Evolutionary conservation across 208 protist genomes (phyloP), one percentile per base, ranked within the genome.

Genomic region (Trypanosoma avium): DNA sequence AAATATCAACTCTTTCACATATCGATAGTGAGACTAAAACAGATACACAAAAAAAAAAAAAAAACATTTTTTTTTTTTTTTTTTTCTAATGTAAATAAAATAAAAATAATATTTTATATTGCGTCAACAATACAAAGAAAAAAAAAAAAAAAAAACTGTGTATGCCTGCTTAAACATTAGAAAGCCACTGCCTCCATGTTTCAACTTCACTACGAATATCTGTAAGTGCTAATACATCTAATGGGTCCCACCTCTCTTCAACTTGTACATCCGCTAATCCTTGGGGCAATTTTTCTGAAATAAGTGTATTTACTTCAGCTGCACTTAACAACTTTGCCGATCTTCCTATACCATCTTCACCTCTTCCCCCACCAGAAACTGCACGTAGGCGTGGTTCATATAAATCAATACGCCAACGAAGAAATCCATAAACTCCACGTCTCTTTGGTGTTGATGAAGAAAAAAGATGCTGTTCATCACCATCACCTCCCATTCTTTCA

Each of bases 321-420:
- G 59, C 71, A 19, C 63, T 75, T 49, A 92, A 63, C 5, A 84
- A 42, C 22, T 56, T 65, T 38, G 71, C 47, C 19, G 63, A 58
- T 12, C 61, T 45, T 24, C 38, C 30, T 49, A 65, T 49, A 27
- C 61, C 27, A 50, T 67, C 1, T n/a, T 56, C 61, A 49, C 53
- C 50, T 17, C 19, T 29, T 6, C 7, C 40, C 6, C 19, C 54
- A 8, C 36, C 49, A 0, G 35, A 43, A 21, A 27, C 30, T 13
- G 61, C 52, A 36, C 75, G 67, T 60, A 90, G 47, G 52, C 67
- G 67, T 40, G 79, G 73, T 40, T 75, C 56, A 67, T 84, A 83
- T 10, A 79, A 65, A 54, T 94, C 88, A 47, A 94, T 70, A 40
- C 71, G 78, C 88, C 88, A 94, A 19, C 78, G 69, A 53, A 94